Conservation (phyloP, 208 protist species). For the Crithidia mellificae region DNA sequence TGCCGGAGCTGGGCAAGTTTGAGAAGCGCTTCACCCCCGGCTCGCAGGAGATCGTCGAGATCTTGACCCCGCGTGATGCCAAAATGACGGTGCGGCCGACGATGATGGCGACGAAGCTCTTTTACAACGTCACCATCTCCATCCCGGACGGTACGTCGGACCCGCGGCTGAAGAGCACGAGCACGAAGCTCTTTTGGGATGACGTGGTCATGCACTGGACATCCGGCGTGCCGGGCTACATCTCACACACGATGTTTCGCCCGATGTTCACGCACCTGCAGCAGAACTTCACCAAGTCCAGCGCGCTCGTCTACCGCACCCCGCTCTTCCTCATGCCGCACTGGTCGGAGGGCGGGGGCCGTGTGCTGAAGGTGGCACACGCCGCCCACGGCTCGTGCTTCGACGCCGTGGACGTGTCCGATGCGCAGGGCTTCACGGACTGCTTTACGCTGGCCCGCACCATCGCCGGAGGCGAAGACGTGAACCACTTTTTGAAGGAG, state of each 20-base stretch:
- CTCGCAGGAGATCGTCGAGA: conserved; percentile 90
- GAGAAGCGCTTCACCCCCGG: conserved; percentile 91
- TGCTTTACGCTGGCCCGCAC: conserved; percentile 87
- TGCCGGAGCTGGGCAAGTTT: conserved; percentile 82
- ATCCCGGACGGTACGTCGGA: conserved; percentile 83
- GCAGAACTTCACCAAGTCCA: conserved; percentile 84
- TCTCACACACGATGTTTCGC: conserved; percentile 91
- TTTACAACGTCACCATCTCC: conserved; percentile 90
- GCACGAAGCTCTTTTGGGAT: conserved; percentile 91
- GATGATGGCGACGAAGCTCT: conserved; percentile 92
- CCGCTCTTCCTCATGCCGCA: conserved; percentile 89
- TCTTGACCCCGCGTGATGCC: conserved; percentile 84
- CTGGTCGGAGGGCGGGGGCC: conserved; percentile 85
- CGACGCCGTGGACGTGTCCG: conserved; percentile 87
- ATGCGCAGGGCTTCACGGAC: conserved; percentile 91
- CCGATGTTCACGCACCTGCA: conserved; percentile 92
- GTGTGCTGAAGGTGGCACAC: conserved; percentile 87
- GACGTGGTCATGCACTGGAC: conserved; percentile 91
- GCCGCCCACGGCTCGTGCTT: conserved; percentile 86
- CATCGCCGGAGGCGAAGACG: conserved; percentile 73
- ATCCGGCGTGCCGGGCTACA: conserved; percentile 82
- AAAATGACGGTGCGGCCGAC: conserved; percentile 92
- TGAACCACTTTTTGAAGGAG: conserved; percentile 72
- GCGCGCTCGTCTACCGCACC: conserved; percentile 77
- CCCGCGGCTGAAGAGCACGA: conserved; percentile 81